phyloP scores from a whole-genome alignment of 208 protist genomes.

The Acanthamoeba sp. region DNA sequence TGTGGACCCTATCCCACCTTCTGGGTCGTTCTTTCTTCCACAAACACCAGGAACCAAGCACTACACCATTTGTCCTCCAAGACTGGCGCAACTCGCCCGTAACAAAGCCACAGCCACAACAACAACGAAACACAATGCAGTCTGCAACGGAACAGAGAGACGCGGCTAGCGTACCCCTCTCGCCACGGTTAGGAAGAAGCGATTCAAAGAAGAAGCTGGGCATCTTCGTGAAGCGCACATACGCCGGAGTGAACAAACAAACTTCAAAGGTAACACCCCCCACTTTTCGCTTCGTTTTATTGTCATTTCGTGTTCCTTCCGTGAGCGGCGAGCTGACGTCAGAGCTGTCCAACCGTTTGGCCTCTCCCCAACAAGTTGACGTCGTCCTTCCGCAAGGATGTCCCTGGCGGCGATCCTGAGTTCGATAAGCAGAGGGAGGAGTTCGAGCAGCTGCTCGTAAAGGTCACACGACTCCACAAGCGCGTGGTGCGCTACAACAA shows the following conservation, averaged over 20 bases:
- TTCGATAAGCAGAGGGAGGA: conserved; percentile 48
- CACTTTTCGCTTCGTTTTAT: not conserved
- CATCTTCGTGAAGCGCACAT: conserved; percentile 57
- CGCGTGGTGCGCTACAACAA: conserved; percentile 45
- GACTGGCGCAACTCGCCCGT: too few species aligned
- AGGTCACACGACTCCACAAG: conserved; percentile 25
- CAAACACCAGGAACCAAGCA: too few species aligned
- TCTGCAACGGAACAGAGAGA: not conserved
- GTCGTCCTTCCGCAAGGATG: conserved; percentile 37
- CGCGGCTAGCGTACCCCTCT: not conserved
- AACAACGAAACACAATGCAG: not conserved
- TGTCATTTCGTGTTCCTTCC: not conserved
- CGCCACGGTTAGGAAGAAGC: not conserved
- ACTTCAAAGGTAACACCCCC: not conserved
- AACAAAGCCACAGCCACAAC: too few species aligned
- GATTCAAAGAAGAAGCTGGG: conserved; percentile 26
- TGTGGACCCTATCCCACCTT: too few species aligned
- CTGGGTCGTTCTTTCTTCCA: too few species aligned
- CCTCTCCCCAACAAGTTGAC: not conserved
- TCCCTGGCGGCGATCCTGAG: not conserved
- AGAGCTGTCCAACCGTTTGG: not conserved
- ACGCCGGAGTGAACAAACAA: conserved; percentile 50
- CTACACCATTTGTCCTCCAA: too few species aligned
- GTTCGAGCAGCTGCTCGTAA: conserved; percentile 60
- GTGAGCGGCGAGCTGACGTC: not conserved